These are phyloP conservation scores for Boletus fagicola DNA, from an alignment of 768 basidiomycete species.

Conservation along the genomic window DNA sequence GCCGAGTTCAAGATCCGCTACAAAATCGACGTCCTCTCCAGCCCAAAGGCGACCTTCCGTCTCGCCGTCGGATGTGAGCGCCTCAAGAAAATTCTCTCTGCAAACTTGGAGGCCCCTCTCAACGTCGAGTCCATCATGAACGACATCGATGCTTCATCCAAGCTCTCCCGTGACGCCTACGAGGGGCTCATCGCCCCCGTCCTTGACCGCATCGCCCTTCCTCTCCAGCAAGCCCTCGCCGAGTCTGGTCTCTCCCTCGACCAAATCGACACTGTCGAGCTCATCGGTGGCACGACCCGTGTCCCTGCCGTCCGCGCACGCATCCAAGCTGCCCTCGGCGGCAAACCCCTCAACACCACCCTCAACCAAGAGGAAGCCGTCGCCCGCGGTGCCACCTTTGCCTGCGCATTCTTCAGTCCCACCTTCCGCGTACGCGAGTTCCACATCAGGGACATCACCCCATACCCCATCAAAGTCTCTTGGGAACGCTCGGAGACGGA, in stretches of 20 bases:
- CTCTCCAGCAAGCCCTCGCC: constrained; percentile 73
- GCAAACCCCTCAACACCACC: constrained; percentile 84
- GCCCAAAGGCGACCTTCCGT: constrained; percentile 92
- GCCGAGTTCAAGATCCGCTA: constrained; percentile 94
- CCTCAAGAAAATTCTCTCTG: constrained; percentile 94
- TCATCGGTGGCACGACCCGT: constrained; percentile 92
- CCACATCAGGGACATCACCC: constrained; percentile 78
- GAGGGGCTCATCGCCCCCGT: constrained; percentile 75
- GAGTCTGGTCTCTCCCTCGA: constrained; percentile 81
- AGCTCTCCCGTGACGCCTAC: constrained; percentile 77
- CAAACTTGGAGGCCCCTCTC: constrained; percentile 84
- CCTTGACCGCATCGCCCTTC: constrained; percentile 72
- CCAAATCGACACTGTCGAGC: constrained; percentile 87
- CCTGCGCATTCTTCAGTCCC: constrained; percentile 95
- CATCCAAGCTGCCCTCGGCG: constrained; percentile 80
- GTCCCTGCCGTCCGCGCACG: constrained; percentile 87
- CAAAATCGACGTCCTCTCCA: constrained; percentile 92
- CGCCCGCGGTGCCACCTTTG: constrained; percentile 94
- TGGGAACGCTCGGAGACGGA: constrained; percentile 78
- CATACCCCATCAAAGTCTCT: constrained; percentile 86
- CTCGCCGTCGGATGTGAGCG: constrained; percentile 86
- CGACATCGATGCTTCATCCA: constrained; percentile 90
- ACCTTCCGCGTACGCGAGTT: constrained; percentile 98
- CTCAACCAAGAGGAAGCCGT: constrained; percentile 98
- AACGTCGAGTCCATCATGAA: constrained; percentile 96